Evolutionary conservation across 331 rosid species (phyloP), one percentile per base, ranked within the genome.

Genomic region (Erythrophleum ivorense): DNA sequence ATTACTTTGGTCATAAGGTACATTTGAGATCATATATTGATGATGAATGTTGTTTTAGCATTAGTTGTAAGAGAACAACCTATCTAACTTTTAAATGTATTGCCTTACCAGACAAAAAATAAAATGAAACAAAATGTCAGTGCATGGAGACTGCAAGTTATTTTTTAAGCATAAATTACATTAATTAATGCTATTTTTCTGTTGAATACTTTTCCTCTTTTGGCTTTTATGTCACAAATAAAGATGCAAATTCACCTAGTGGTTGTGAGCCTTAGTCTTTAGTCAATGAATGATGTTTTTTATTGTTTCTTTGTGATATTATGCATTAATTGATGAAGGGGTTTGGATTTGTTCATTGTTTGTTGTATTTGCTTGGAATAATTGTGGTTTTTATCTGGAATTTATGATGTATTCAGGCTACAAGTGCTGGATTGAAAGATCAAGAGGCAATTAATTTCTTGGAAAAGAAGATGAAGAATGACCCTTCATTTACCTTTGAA

Each of bases 1-100:
- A 96, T 84, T 94, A 92, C 92, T 96, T 94, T 85, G 99, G 99
- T 82, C 99, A 96, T 88, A 96, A 96, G 99, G 99, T 94, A 86
- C 46, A 13, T 75, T 41, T 52, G 62, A 49, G 81, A 71, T 80
- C 72, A 62, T 78, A 49, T 73, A 15, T 66, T 54, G 72, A 31
- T 65, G 19, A 52, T 72, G 40, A 45, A 36, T 78, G 76, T 46
- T 18, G 31, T 65, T 59, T 57, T 40, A 13, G 21, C 71, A 76
- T 36, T 36, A 9, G 50, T 46, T 46, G 50, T 6, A 46, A 9
- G 8, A 46, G 50, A 46, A 46, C 50, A 3, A 46, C 50, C 53
- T 9, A 38, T 40, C 41, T 66, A 38, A 66, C 41, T 15, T 13
- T 18, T 38, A 38, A 66, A 66, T 66, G 60, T 18, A 31, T 50